These are phyloP conservation scores for Candida parachauliodes DNA, from an alignment of 805 yeast genomes.

Conservation along the genomic window DNA sequence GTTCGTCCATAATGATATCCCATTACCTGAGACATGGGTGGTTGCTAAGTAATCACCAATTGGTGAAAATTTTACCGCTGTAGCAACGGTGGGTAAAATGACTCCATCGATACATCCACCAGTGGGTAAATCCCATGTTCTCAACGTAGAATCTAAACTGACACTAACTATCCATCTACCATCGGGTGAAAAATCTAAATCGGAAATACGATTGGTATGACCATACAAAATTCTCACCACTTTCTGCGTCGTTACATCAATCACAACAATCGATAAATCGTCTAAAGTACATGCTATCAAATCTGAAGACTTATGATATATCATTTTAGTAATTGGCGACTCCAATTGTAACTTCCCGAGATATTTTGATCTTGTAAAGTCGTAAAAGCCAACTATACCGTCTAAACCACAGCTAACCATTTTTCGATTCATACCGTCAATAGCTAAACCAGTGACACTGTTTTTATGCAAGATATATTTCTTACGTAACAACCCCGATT, in stretches of 20 bases:
- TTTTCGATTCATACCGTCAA: conserved; percentile 86
- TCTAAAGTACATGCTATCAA: conserved; percentile 82
- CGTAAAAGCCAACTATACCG: conserved; percentile 83
- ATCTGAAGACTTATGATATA: conserved; percentile 79
- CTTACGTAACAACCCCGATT: conserved; percentile 81
- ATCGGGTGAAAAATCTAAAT: conserved; percentile 87
- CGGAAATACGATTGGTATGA: conserved; percentile 82
- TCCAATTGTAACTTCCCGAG: conserved; percentile 65
- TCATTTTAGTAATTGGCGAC: conserved; percentile 74
- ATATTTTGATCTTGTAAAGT: conserved; percentile 68
- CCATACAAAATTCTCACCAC: conserved; percentile 87
- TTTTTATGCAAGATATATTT: conserved; percentile 67
- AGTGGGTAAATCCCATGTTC: conserved; percentile 97
- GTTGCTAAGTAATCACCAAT: conserved; percentile 90
- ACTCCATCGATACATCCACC: conserved; percentile 97
- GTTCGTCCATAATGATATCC: conserved; percentile 90
- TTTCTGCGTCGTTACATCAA: conserved; percentile 77
- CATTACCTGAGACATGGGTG: conserved; percentile 84
- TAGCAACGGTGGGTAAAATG: conserved; percentile 70
- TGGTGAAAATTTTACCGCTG: conserved; percentile 77
- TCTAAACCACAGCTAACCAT: conserved; percentile 88
- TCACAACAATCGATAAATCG: conserved; percentile 75
- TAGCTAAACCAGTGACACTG: conserved; percentile 75
- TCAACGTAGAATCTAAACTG: conserved; percentile 77
- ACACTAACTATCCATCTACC: conserved; percentile 93